Evolutionary conservation across 257 asterid species (phyloP), one percentile per base, ranked within the genome.

Genomic region (Eustoma russellianum): DNA sequence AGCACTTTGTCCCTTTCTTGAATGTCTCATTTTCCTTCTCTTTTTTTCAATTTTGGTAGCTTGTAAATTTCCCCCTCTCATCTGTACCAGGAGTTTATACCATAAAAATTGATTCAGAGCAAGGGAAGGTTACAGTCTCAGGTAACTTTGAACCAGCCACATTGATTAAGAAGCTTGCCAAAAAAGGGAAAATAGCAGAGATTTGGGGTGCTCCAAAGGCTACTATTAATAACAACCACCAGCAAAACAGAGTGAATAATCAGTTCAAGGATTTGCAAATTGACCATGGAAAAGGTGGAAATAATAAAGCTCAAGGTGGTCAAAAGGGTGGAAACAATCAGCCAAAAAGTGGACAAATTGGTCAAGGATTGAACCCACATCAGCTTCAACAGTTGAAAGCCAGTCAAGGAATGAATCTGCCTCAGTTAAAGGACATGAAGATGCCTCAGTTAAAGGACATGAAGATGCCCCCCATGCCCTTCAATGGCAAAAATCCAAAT

Each of bases 121-220:
- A 68, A 38, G 97, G 95, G 40, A 91, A 91, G 65, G 98, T 91
- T 13, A 87, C 95, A 6, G 88, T 91, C n/a, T 83, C 94, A 0
- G 98, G 98, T 63, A 91, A 79, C 73, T 73, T 85, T 15, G 95
- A 85, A 73, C 69, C 97, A 0, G 83, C 60, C 5, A 76, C 98
- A 0, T 78, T 90, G 78, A 83, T 86, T 66, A 86, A 83, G 82
- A 86, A 90, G 81, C 90, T 86, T 18, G 63, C 58, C 55, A 86
- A 90, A 70, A 83, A 66, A 16, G 96, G 96, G 5, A 90, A 90
- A 60, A 83, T 73, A 65, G 96, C 98, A 13, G 89, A 83, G 52
- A 41, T 90, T 9, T 86, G 98, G 96, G 92, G 93, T 28, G 86
- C 91, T 6, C 82, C 91, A 7, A 90, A 86, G 61, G 72, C 80